phyloP scores from a whole-genome alignment of 192 early-diverging fungal species.

The Coemansia reversa region DNA sequence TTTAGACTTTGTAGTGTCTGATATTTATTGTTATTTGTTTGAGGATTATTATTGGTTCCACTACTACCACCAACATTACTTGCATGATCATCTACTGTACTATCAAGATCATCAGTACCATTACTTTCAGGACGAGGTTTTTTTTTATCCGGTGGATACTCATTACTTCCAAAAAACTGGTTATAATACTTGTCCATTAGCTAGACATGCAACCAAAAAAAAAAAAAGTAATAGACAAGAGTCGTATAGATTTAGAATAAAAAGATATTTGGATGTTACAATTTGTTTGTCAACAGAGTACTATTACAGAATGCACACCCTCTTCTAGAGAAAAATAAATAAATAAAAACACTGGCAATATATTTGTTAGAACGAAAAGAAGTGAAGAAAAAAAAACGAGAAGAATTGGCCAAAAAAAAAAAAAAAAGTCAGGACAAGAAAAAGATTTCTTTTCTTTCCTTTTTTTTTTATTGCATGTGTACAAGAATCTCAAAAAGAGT shows the following conservation, averaged over 20 bases:
- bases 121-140: not conserved
- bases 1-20: slow-evolving; percentile 9
- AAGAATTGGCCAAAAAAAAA: not conserved
- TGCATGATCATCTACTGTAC: slow-evolving; percentile 15
- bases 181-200: slow-evolving; percentile 14
- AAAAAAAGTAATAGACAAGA: slow-evolving; percentile 6
- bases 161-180: slow-evolving; percentile 13
- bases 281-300: not conserved
- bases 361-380: not conserved
- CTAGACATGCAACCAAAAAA: slow-evolving; percentile 3
- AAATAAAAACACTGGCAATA: slow-evolving; percentile 5
- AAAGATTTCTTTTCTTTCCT: too few species aligned
- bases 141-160: slow-evolving; percentile 27
- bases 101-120: slow-evolving; percentile 5
- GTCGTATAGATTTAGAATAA: not conserved
- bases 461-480: too few species aligned
- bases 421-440: not conserved
- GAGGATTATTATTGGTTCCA: slow-evolving; percentile 1
- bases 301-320: not conserved
- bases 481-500: not conserved
- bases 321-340: slow-evolving; percentile 10
- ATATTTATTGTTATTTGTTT: slow-evolving; percentile 2
- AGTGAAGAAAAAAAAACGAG: not conserved
- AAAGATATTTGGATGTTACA: slow-evolving; percentile 5
- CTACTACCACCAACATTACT: not conserved